Base-by-base conservation (phyloP, 2,329 filamentous ascomycete species). In the Verticillium albo-atrum region DNA sequence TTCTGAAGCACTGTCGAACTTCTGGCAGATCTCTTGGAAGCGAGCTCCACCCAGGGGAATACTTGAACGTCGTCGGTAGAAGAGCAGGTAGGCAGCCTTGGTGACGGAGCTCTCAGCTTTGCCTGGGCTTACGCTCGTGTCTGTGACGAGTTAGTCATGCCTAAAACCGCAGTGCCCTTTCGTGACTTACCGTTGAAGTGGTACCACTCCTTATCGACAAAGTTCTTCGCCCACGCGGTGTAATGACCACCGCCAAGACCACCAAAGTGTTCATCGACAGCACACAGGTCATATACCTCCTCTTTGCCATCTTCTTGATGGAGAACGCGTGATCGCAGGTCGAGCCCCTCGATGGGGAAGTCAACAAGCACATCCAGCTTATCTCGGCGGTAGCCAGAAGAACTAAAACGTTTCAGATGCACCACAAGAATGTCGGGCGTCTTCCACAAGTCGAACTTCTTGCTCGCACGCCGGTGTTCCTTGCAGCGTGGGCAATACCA, bases 401-500 rank as follows among this genome's bases (percentile, higher is more conserved):
- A 92, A 71, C 92, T 96, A 73, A 99, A 99, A 6, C 95, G 87
- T 80, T 99, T 99, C 55, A 99, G 82, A 71, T 99, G 95, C 62
- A 97, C 89, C 51, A 98, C 89, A 17, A 99, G 83, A 62, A 98
- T 96, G 72, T 99, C 95, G 1, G 95, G 95, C 2, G 91, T 89
- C 70, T 94, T 97, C 95, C 95, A 99, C 20, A 99, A 84, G 70
- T 98, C 93, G 57, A 99, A 92, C 69, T 95, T 97, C 79, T 99
- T 99, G 76, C 89, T 93, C 23, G 95, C 95, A 61, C 92, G 88
- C 17, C 92, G 87, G 68, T 96, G 89, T 68, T 97, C 91, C 73
- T 98, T 98, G 82, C 95, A 99, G 30, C 92, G 86, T 59, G 92
- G 94, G 70, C 95, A 99, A 72, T 96, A 98, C 95, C 95, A 99